Evolutionary conservation across 768 basidiomycete genomes (phyloP).

Genomic region (Lentinula raphanica): DNA sequence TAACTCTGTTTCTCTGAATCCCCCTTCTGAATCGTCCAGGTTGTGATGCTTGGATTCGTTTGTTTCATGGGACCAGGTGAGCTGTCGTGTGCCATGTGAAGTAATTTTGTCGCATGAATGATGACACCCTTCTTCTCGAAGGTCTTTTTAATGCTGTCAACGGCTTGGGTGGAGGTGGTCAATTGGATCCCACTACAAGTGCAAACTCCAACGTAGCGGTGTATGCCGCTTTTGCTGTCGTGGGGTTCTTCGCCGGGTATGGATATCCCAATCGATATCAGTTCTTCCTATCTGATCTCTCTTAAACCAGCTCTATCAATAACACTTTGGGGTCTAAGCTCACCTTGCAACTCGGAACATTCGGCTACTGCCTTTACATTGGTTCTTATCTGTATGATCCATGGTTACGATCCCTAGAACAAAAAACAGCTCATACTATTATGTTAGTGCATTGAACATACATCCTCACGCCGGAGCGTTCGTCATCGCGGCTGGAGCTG

Average conservation of each 20-base stretch:
- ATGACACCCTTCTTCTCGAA: constrained; percentile 12
- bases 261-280: constrained; percentile 9
- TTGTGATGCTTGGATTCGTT: constrained; percentile 62
- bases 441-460: constrained; percentile 59
- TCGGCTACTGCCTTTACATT: constrained; percentile 74
- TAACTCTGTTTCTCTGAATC: background rate
- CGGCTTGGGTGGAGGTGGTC: constrained; percentile 77
- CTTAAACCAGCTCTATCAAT: constrained; percentile 56
- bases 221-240: constrained; percentile 59
- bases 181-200: constrained; percentile 57
- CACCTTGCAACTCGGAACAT: constrained; percentile 69
- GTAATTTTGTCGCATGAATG: constrained; percentile 7
- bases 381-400: constrained; percentile 60
- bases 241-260: constrained; percentile 70
- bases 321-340: constrained; percentile 74
- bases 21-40: constrained; percentile 15
- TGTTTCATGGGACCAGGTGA: constrained; percentile 60
- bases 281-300: background rate
- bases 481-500: constrained; percentile 64
- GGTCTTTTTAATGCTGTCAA: constrained; percentile 79
- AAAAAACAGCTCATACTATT: constrained; percentile 2
- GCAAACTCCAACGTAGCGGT: constrained; percentile 68
- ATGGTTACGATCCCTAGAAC: background rate
- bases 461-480: constrained; percentile 57
- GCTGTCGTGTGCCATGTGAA: constrained; percentile 20